Evolutionary conservation across 257 asterid genomes (phyloP), one percentile per base, ranked within the genome.

Genomic region (Nicotiana attenuata): DNA sequence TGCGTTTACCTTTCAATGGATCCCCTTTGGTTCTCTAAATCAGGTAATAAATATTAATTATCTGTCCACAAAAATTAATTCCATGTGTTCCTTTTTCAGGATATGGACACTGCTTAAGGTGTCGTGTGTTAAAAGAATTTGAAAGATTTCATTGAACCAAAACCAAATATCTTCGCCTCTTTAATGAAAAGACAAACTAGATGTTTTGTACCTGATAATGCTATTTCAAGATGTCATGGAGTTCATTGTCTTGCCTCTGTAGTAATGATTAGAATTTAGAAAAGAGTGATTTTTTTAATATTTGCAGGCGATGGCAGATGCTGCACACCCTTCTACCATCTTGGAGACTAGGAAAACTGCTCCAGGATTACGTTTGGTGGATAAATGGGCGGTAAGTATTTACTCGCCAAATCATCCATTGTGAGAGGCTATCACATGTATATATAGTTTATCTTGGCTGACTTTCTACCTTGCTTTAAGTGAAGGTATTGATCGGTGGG

Each of bases 311-410:
- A 94, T 96, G 98, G 96, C 99, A 67, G 93, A 87, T 85, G 98
- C 99, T 89, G 99, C 99, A 60, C 59, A 66, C 52, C 99, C 98
- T 71, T 98, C 99, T 76, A 86, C 41, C 84, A 90, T 94, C 81
- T 85, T 96, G 81, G 99, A 96, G 88, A 96, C 98, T 17, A 90
- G 99, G 82, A 96, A 96, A 90, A 96, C 98, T 47, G 99, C 98
- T 83, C 98, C 98, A 17, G 97, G 94, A 83, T 90, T 96, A 84
- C 95, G 99, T 80, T 85, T 94, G 91, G 94, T 94, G 93, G 99
- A 96, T 85, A 96, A 96, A 85, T 96, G 99, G 99, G 98, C 98
- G 97, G 98, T 96, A 89, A 84, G 89, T 88, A 91, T 89, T 90
- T 71, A 86, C 87, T 78, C 66, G 78, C 83, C 81, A 75, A 8